Evolutionary conservation across 108 stramenopile species (phyloP).

Genomic region (Nitzschia sp.): DNA sequence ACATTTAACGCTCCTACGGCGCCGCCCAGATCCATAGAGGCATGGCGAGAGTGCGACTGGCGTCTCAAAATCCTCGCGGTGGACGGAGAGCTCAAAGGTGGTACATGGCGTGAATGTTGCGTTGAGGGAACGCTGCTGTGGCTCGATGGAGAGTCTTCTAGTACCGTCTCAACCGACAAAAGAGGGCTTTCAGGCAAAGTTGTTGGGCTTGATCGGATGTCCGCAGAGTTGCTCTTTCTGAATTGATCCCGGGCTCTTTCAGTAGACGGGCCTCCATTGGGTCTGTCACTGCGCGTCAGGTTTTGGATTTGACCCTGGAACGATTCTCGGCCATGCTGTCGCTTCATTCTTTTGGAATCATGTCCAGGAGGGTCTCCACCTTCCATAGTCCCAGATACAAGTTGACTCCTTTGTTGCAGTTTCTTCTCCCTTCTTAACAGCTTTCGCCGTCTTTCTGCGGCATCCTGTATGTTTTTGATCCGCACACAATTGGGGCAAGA

Average conservation of each 20-base stretch:
- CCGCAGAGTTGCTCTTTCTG: neutral
- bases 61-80: neutral
- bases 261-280: neutral
- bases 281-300: neutral
- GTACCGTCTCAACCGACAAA: neutral
- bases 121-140: neutral
- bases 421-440: slow-evolving; percentile 4
- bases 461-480: slow-evolving; percentile 47
- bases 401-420: neutral
- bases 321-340: neutral
- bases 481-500: slow-evolving; percentile 80
- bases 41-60: slow-evolving; percentile 39
- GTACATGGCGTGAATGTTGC: neutral
- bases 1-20: neutral
- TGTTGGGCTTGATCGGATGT: neutral
- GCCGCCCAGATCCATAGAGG: slow-evolving; percentile 41
- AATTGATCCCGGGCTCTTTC: neutral
- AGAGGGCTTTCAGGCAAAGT: neutral
- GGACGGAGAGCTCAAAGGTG: neutral
- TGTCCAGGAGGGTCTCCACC: neutral
- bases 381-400: neutral
- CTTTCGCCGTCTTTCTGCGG: slow-evolving; percentile 6
- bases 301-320: neutral
- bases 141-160: neutral
- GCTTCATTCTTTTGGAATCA: slow-evolving; percentile 7